Conservation (phyloP, 1,284 basidiomycete genomes). For the Tetrapyrgos nigripes region DNA sequence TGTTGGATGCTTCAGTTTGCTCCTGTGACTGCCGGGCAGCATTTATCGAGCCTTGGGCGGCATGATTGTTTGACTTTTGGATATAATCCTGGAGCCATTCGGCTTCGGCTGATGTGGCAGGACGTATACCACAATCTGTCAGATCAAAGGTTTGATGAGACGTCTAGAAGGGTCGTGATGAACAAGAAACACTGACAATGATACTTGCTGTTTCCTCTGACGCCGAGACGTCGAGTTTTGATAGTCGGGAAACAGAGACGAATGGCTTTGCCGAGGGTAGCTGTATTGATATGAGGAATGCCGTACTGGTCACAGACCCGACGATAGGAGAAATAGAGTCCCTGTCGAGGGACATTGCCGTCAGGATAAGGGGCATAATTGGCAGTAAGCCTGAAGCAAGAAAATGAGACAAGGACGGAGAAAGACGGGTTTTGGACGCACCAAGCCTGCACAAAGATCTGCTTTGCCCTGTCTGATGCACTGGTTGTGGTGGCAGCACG, state of each 20-base stretch:
- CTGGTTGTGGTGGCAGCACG: slow-evolving; percentile 87
- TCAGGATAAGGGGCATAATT: slow-evolving; percentile 92
- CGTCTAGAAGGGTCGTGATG: slow-evolving; percentile 37
- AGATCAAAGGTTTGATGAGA: slow-evolving; percentile 33
- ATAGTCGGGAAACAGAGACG: slow-evolving; percentile 91
- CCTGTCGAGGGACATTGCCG: slow-evolving; percentile 87
- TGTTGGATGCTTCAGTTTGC: slow-evolving; percentile 57
- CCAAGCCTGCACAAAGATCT: slow-evolving; percentile 92
- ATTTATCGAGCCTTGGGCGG: slow-evolving; percentile 74
- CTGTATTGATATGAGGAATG: slow-evolving; percentile 92
- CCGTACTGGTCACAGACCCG: slow-evolving; percentile 89
- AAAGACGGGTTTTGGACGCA: slow-evolving; percentile 42
- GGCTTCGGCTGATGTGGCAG: slow-evolving; percentile 86
- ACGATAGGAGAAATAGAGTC: slow-evolving; percentile 91
- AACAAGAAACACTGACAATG: slow-evolving; percentile 68
- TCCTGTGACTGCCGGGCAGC: slow-evolving; percentile 71
- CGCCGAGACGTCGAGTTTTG: slow-evolving; percentile 90
- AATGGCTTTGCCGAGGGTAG: slow-evolving; percentile 93
- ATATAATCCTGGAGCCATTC: slow-evolving; percentile 92
- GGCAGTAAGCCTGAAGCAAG: slow-evolving; percentile 70
- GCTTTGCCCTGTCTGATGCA: slow-evolving; percentile 86
- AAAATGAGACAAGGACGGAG: slow-evolving; percentile 23
- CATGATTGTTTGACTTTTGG: slow-evolving; percentile 84
- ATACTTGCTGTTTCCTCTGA: slow-evolving; percentile 92
- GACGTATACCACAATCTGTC: slow-evolving; percentile 88